phyloP scores from a whole-genome alignment of 2,329 filamentous ascomycete genomes.

The Pseudogymnoascus sp. region DNA sequence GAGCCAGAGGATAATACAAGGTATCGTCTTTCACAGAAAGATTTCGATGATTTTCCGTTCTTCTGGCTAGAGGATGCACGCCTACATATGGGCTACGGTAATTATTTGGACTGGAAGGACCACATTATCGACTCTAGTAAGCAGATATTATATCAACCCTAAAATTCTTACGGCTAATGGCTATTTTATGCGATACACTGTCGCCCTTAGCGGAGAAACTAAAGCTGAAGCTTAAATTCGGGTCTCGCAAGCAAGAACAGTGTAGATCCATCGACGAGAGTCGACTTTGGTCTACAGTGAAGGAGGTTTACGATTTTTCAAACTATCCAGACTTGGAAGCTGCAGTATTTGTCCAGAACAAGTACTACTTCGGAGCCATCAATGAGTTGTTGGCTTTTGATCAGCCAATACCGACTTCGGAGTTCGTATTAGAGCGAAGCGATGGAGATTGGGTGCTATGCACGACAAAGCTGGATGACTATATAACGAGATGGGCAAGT shows the following conservation, averaged over 20 bases:
- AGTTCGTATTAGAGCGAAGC: not conserved
- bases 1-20: not conserved
- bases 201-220: not conserved
- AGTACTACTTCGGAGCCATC: slow-evolving; percentile 6
- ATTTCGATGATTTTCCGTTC: not conserved
- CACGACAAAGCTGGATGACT: not conserved
- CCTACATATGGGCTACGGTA: not conserved
- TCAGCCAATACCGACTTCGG: not conserved
- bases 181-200: not conserved
- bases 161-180: not conserved
- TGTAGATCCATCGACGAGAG: not conserved
- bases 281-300: not conserved
- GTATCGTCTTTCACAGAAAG: not conserved
- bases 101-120: not conserved
- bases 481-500: not conserved
- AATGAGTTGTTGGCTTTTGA: not conserved
- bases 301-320: not conserved
- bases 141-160: not conserved
- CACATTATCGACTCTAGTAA: not conserved
- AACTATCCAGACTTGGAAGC: slow-evolving; percentile 5
- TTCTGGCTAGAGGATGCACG: not conserved
- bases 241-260: not conserved
- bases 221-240: not conserved
- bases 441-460: not conserved
- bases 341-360: slow-evolving; percentile 1